These are phyloP conservation scores for Withania somnifera DNA, from an alignment of 305 asterid genomes.

Conservation along the genomic window DNA sequence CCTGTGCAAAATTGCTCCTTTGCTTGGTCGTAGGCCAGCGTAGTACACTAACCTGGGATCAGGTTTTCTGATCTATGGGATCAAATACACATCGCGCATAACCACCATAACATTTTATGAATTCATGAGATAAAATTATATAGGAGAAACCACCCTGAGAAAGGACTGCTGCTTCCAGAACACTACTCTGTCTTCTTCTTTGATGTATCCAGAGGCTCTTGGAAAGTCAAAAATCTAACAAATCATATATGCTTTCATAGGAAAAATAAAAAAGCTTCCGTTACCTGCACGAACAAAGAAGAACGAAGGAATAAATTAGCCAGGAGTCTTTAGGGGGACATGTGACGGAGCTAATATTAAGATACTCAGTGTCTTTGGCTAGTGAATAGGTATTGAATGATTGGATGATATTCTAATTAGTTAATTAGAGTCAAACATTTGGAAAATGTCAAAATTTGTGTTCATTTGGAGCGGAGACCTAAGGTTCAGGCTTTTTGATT, in stretches of 20 bases:
- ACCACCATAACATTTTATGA: background rate
- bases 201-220: background rate
- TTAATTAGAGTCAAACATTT: background rate
- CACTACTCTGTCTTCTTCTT: background rate
- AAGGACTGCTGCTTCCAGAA: background rate
- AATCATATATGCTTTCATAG: background rate
- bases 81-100: background rate
- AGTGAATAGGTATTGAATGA: background rate
- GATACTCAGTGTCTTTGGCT: background rate
- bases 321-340: background rate
- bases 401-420: background rate
- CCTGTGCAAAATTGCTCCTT: background rate
- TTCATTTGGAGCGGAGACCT: background rate
- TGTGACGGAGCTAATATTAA: background rate
- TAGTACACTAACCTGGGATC: background rate
- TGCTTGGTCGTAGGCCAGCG: background rate
- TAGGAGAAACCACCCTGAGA: background rate
- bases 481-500: background rate
- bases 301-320: background rate
- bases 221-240: background rate
- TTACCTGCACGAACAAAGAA: background rate
- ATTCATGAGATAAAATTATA: background rate
- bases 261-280: too few species aligned
- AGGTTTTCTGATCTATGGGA: background rate
- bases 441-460: background rate